phyloP scores from a whole-genome alignment of 495 filamentous ascomycete species.

The Penicillium flavigenum region DNA sequence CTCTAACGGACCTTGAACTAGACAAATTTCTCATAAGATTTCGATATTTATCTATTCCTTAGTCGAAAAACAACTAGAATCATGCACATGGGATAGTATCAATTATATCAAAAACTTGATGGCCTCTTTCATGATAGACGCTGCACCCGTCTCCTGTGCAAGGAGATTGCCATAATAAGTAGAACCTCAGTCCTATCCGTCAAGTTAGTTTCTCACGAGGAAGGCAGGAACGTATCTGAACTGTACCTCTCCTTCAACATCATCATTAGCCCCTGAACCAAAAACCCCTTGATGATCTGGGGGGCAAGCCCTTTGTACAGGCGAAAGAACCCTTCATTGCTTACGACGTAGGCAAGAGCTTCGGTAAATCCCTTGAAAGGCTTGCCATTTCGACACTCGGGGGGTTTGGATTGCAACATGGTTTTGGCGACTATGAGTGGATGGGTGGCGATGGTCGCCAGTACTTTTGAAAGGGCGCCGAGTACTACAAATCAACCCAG shows the following conservation, averaged over 20 bases:
- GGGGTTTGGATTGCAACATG: slow-evolving; percentile 80
- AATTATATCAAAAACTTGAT: no score
- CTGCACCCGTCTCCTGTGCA: no score
- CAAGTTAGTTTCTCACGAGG: no score
- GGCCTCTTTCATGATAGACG: no score
- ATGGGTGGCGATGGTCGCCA: slow-evolving; percentile 83
- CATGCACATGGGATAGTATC: no score
- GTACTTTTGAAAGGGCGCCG: slow-evolving; percentile 77
- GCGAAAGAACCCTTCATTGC: slow-evolving; percentile 73
- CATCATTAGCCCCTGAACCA: slow-evolving; percentile 92
- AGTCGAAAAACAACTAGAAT: no score
- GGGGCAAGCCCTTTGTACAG: slow-evolving; percentile 89
- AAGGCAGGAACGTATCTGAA: no score
- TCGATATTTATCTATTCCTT: no score
- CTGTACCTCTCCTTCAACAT: slow-evolving; percentile 85
- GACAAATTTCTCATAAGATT: no score
- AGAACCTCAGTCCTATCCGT: slow-evolving; percentile 8
- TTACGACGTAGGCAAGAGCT: slow-evolving; percentile 78
- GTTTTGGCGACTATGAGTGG: slow-evolving; percentile 92
- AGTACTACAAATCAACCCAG: slow-evolving; percentile 52
- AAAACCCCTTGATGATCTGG: slow-evolving; percentile 78
- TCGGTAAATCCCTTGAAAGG: slow-evolving; percentile 83
- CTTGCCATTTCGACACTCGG: slow-evolving; percentile 69
- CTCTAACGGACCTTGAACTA: no score
- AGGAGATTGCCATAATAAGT: no score